Base-by-base conservation (phyloP, 225 moss, liverwort and hornwort species). In the Physcomitrellopsis africana region DNA sequence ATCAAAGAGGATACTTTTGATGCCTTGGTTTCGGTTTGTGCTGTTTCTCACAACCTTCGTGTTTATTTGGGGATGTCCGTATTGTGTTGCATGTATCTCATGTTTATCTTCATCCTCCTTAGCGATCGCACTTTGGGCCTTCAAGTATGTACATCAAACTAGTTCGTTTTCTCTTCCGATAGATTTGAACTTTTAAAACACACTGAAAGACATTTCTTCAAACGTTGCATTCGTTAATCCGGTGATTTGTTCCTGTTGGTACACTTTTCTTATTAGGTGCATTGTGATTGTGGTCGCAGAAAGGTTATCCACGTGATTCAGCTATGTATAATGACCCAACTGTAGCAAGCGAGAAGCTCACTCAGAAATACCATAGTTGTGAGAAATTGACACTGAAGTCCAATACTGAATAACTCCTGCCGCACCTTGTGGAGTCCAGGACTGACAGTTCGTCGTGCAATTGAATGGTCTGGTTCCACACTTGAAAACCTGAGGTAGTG, bases 1-100 rank as follows among this genome's bases (percentile, higher is more conserved):
- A 63, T 77, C 57, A 95, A 86, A 74, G 95, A 95, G 66, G 92
- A 91, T 53, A 88, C 82, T 17, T 92, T 95, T 53, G 70, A 81
- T 60, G 84, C 88, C 26, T 81, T 95, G 61, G 82, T 82, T 83
- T 72, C 76, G 76, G 87, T 84, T 42, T n/a, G 81, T 64, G 54
- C 32, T 26, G 11, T 1, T 45, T 15, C 42, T 15, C 18, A 48
- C 24, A 20, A 56, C 14, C 7, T 19, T 42, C 24, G 0, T 46
- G 22, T 49, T 11, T 49, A 15, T 15, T 49, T 61, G 26, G 8
- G 16, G 54, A 55, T 20, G 54, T 55, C 19, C 19, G 7, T 19
- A 2, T 17, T 17, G 54, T 55, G 17, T 17, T 7, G 18, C 54
- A 48, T 51, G 17, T 20, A 18, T 27, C 13, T 51, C 19, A 14